These are phyloP conservation scores for Penicillium sp. DNA, from an alignment of 2,329 filamentous ascomycete genomes.

Conservation along the genomic window DNA sequence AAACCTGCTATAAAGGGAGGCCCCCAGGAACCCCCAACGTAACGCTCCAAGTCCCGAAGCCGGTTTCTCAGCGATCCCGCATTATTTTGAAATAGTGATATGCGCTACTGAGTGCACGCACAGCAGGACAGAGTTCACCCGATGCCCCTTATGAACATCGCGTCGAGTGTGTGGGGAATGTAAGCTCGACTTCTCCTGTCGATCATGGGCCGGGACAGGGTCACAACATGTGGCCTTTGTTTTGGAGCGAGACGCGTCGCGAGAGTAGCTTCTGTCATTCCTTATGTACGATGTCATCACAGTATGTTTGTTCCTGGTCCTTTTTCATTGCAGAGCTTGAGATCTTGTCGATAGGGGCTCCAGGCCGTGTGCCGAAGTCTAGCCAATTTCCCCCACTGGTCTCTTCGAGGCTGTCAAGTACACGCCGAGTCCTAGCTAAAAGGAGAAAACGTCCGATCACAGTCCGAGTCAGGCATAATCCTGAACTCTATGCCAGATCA, in stretches of 20 bases:
- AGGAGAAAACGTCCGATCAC: not conserved
- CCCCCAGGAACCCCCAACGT: not conserved
- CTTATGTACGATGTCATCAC: slow-evolving; percentile 10
- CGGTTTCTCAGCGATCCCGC: slow-evolving; percentile 7
- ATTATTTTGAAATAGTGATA: slow-evolving; percentile 13
- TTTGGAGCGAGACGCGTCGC: slow-evolving; percentile 2
- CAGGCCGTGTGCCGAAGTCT: not conserved
- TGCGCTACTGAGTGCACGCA: slow-evolving; percentile 9
- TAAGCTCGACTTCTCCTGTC: slow-evolving; percentile 20
- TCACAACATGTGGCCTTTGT: slow-evolving; percentile 6
- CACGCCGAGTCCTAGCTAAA: not conserved
- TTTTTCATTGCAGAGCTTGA: not conserved
- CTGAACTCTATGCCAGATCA: not conserved
- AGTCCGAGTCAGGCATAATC: not conserved
- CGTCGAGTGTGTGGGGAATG: slow-evolving; percentile 2
- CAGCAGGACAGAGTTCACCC: slow-evolving; percentile 5
- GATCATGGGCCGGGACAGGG: slow-evolving; percentile 15
- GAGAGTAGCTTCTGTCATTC: slow-evolving; percentile 4
- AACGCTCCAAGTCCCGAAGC: slow-evolving; percentile 1
- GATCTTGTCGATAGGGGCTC: not conserved
- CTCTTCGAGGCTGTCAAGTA: not conserved
- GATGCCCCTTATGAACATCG: slow-evolving; percentile 5
- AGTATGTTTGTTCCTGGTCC: not conserved
- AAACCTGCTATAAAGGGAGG: not conserved
- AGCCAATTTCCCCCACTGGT: not conserved